Conservation (phyloP, 768 basidiomycete species). For the Sarcomyxa edulis region DNA sequence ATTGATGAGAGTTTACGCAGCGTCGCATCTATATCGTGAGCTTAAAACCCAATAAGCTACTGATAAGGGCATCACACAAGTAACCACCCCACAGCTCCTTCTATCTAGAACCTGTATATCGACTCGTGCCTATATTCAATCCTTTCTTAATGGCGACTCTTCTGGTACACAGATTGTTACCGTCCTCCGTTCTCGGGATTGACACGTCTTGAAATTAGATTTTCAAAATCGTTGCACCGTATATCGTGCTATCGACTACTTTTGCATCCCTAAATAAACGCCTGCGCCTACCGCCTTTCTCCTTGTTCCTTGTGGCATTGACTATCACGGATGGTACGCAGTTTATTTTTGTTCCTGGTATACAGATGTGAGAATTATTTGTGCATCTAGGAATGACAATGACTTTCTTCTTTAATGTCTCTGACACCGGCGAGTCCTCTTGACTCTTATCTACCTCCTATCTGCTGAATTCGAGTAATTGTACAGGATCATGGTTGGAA, state of each 20-base stretch:
- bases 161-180: conserved; percentile 52
- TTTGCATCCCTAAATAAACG: conserved; percentile 67
- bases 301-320: conserved; percentile 72
- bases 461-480: not conserved
- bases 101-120: conserved; percentile 85
- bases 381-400: conserved; percentile 66
- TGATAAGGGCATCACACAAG: not conserved
- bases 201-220: too few species aligned
- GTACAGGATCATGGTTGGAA: conserved; percentile 77
- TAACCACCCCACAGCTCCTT: conserved; percentile 47
- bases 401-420: conserved; percentile 79
- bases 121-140: conserved; percentile 79
- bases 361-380: not conserved
- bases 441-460: conserved; percentile 4
- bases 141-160: conserved; percentile 80
- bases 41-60: conserved; percentile 6
- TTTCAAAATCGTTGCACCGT: conserved; percentile 81
- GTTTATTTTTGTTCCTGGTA: not conserved
- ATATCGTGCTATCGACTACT: conserved; percentile 64
- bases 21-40: conserved; percentile 80
- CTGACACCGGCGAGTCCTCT: conserved; percentile 56
- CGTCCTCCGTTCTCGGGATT: not conserved
- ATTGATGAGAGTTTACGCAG: conserved; percentile 27
- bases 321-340: conserved; percentile 63
- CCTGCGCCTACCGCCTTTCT: conserved; percentile 71